Evolutionary conservation across 305 asterid genomes (phyloP).

Genomic region (Rubia balearica): DNA sequence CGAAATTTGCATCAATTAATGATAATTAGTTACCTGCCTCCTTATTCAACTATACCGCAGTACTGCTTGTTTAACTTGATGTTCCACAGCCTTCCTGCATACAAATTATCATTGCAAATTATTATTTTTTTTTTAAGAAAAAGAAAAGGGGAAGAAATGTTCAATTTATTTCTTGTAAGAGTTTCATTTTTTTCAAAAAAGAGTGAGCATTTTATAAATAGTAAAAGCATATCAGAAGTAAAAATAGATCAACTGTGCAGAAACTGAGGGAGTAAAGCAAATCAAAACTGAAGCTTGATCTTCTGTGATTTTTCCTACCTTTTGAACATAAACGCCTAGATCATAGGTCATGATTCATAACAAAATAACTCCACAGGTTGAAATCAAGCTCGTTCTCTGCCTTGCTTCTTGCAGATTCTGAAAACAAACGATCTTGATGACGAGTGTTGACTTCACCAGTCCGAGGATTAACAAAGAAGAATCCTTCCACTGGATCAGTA

Average conservation of each 20-base stretch:
- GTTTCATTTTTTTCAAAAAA: no score
- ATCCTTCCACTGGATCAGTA: neutral
- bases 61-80: neutral
- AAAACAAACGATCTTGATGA: conserved; percentile 12
- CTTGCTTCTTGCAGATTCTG: conserved; percentile 17
- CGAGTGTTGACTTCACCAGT: neutral
- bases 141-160: neutral
- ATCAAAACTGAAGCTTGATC: neutral
- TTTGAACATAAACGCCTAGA: neutral
- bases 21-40: neutral
- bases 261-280: no score
- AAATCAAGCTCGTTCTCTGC: conserved; percentile 25
- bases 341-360: neutral
- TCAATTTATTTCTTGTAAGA: no score
- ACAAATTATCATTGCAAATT: neutral
- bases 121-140: neutral
- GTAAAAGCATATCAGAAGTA: neutral
- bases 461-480: conserved; percentile 9
- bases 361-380: conserved; percentile 7
- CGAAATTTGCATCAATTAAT: neutral
- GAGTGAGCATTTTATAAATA: neutral
- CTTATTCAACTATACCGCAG: neutral
- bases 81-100: conserved; percentile 2
- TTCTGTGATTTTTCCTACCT: neutral
- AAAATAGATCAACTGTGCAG: no score